A percentile compares a stretch with the other conserved stretches of the same genome.
phyloP scores from a whole-genome alignment of 495 filamentous ascomycete genomes.

The Trichoderma reesei region DNA sequence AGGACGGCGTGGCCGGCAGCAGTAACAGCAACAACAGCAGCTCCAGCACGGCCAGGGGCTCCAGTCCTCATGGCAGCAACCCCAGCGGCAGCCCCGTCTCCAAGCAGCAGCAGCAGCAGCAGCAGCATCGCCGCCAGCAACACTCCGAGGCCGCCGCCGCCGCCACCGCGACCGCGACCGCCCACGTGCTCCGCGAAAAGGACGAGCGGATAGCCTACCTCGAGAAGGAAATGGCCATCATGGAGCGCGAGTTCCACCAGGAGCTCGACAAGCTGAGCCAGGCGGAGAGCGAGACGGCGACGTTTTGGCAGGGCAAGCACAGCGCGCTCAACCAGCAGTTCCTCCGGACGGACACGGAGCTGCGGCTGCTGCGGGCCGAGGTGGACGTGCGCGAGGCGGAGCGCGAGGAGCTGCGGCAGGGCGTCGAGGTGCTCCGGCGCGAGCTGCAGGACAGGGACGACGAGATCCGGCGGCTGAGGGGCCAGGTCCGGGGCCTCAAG shows the following conservation, averaged over 20 bases:
- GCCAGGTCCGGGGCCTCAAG: constrained; percentile 44
- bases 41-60: neutral
- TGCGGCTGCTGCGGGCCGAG: constrained; percentile 32
- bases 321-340: constrained; percentile 32
- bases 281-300: constrained; percentile 34
- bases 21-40: too few relatives aligned
- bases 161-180: constrained; percentile 19
- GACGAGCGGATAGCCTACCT: constrained; percentile 36
- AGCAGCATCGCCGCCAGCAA: neutral
- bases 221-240: constrained; percentile 32
- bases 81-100: constrained; percentile 5
- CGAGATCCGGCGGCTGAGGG: constrained; percentile 31
- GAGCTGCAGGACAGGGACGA: constrained; percentile 31
- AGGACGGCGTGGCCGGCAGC: too few relatives aligned
- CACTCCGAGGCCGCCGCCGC: constrained; percentile 16
- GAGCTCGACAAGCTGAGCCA: constrained; percentile 35
- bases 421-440: constrained; percentile 27
- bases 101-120: neutral
- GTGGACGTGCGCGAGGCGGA: constrained; percentile 28
- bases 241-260: constrained; percentile 36
- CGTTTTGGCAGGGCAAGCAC: constrained; percentile 40
- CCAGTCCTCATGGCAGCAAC: constrained; percentile 7
- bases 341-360: constrained; percentile 32
- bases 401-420: constrained; percentile 32
- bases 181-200: constrained; percentile 24